These are phyloP conservation scores for Salix exigua DNA, from an alignment of 345 rosid species.

Conservation along the genomic window DNA sequence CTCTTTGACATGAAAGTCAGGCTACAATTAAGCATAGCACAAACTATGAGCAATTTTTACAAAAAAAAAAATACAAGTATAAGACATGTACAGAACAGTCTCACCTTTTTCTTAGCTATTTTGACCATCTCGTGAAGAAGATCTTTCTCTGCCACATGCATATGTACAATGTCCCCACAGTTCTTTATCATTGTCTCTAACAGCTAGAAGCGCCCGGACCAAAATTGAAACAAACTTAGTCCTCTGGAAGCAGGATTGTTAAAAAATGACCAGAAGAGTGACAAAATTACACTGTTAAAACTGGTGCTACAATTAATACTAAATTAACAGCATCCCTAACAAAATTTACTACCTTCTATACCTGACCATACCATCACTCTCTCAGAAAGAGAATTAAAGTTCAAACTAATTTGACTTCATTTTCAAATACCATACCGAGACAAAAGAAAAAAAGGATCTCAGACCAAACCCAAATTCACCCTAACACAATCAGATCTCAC, in stretches of 20 bases:
- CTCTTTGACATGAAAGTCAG: slow-evolving; percentile 87
- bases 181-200: slow-evolving; percentile 97
- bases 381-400: background rate
- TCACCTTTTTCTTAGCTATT: slow-evolving; percentile 89
- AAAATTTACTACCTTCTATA: background rate
- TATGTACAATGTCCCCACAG: slow-evolving; percentile 97
- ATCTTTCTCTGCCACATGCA: slow-evolving; percentile 99
- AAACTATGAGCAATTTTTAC: slow-evolving; percentile 25
- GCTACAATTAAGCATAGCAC: slow-evolving; percentile 46
- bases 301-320: background rate
- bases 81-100: slow-evolving; percentile 16
- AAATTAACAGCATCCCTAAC: background rate
- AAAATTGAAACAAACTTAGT: slow-evolving; percentile 18
- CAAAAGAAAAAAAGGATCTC: background rate
- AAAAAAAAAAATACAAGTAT: background rate
- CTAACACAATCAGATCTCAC: background rate
- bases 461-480: background rate
- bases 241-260: background rate
- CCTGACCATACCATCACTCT: background rate
- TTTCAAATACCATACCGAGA: background rate
- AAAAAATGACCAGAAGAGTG: slow-evolving; percentile 1
- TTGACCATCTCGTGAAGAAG: slow-evolving; percentile 94
- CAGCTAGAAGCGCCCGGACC: slow-evolving; percentile 44
- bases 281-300: background rate
- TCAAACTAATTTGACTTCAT: background rate